Evolutionary conservation across 805 yeast genomes (phyloP).

Genomic region (Kazachstania bromeliacearum): DNA sequence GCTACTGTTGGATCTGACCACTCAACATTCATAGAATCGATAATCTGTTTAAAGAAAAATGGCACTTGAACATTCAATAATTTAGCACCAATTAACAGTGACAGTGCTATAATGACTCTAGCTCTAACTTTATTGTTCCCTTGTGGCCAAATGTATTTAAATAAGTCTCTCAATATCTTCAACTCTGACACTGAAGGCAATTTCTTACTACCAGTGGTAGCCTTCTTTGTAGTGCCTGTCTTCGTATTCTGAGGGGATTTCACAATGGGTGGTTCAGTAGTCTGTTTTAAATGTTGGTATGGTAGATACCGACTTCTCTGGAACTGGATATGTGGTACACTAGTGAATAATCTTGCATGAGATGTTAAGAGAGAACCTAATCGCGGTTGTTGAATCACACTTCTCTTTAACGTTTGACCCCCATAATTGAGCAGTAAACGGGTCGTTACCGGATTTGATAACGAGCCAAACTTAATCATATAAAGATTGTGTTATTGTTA

Average conservation of each 20-base stretch:
- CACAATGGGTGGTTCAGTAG: too few species aligned
- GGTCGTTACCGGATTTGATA: background rate
- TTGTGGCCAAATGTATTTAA: constrained; percentile 76
- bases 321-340: too few species aligned
- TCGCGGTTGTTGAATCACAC: too few species aligned
- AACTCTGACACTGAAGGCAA: constrained; percentile 32
- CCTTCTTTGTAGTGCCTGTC: background rate
- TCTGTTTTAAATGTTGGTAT: too few species aligned
- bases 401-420: background rate
- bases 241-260: too few species aligned
- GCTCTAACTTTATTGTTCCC: constrained; percentile 53
- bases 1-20: constrained; percentile 64
- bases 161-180: constrained; percentile 51
- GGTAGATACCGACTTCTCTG: too few species aligned
- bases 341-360: too few species aligned
- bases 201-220: constrained; percentile 2
- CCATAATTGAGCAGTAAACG: background rate
- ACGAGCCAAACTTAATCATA: constrained; percentile 1
- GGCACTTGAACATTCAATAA: constrained; percentile 92
- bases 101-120: constrained; percentile 68
- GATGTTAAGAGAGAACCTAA: too few species aligned
- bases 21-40: constrained; percentile 88
- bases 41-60: constrained; percentile 77
- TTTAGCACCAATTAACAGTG: constrained; percentile 70
- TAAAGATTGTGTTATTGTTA: too few species aligned